These are phyloP conservation scores for Blastocystis sp. DNA, from an alignment of 352 stramenopile genomes.

Conservation along the genomic window DNA sequence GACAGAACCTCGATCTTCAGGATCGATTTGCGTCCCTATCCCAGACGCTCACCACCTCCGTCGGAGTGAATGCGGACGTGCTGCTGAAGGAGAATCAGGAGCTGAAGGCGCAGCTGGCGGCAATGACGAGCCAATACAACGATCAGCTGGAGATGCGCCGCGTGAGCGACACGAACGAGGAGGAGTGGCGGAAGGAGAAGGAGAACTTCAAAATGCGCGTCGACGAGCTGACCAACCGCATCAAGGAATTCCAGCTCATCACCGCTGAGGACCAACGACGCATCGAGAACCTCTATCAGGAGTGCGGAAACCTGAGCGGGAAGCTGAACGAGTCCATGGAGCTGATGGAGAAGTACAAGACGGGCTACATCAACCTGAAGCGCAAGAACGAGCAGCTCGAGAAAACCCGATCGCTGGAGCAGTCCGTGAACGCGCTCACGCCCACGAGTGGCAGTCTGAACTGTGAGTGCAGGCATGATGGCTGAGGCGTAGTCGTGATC, in stretches of 20 bases:
- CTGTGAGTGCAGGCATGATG: neutral
- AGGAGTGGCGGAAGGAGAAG: neutral
- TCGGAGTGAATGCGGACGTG: neutral
- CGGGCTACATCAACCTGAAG: slow-evolving; percentile 61
- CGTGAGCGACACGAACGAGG: neutral
- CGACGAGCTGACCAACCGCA: neutral
- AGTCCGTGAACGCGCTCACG: neutral
- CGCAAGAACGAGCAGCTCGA: slow-evolving; percentile 5
- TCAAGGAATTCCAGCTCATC: neutral
- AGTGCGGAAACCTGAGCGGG: slow-evolving; percentile 17
- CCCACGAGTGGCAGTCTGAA: slow-evolving; percentile 10
- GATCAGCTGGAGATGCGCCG: neutral
- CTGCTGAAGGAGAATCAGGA: slow-evolving; percentile 10
- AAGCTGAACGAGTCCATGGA: slow-evolving; percentile 41
- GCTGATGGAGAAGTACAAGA: slow-evolving; percentile 64
- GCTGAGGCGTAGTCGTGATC: neutral
- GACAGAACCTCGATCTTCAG: neutral
- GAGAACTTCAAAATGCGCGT: neutral
- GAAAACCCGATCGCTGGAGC: neutral
- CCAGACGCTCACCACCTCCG: neutral
- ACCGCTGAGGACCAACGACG: slow-evolving; percentile 18
- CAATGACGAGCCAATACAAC: neutral
- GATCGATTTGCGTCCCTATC: neutral
- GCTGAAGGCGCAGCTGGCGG: neutral
- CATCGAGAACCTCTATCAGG: slow-evolving; percentile 28